These are phyloP conservation scores for Corylus heterophylla DNA, from an alignment of 306 rosid genomes.

Conservation along the genomic window DNA sequence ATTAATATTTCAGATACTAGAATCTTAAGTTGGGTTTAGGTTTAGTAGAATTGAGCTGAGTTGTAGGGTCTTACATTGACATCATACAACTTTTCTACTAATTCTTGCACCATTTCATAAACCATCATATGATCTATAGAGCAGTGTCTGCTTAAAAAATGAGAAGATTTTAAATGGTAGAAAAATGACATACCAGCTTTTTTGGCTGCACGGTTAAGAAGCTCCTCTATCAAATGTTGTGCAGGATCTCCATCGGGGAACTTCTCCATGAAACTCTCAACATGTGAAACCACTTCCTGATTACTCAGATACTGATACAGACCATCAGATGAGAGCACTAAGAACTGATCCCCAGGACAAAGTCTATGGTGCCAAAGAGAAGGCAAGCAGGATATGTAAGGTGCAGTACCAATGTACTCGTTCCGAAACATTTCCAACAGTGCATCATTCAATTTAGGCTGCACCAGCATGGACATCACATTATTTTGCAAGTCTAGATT, in stretches of 20 bases:
- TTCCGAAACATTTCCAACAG: constrained; percentile 94
- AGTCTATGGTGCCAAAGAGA: constrained; percentile 88
- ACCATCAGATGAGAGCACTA: constrained; percentile 97
- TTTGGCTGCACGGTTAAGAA: constrained; percentile 95
- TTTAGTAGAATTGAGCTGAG: not conserved
- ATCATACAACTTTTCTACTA: not conserved
- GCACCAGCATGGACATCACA: constrained; percentile 39
- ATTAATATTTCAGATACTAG: not conserved
- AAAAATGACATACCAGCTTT: constrained; percentile 73
- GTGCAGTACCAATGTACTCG: constrained; percentile 89
- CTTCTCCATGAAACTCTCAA: constrained; percentile 94
- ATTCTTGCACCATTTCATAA: not conserved
- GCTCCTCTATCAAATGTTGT: constrained; percentile 98
- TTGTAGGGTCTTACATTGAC: not conserved
- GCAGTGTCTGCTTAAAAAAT: constrained; percentile 15
- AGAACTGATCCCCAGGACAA: constrained; percentile 83
- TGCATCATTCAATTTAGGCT: constrained; percentile 94
- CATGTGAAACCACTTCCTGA: constrained; percentile 93
- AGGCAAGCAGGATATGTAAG: constrained; percentile 91
- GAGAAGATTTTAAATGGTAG: constrained; percentile 19
- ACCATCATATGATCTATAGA: constrained; percentile 6
- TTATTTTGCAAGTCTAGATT: constrained; percentile 29
- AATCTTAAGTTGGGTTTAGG: not conserved
- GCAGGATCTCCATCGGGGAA: constrained; percentile 99
- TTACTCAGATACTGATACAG: constrained; percentile 91